Base-by-base conservation (phyloP, 2,329 filamentous ascomycete species). In the Aspergillus japonicus region DNA sequence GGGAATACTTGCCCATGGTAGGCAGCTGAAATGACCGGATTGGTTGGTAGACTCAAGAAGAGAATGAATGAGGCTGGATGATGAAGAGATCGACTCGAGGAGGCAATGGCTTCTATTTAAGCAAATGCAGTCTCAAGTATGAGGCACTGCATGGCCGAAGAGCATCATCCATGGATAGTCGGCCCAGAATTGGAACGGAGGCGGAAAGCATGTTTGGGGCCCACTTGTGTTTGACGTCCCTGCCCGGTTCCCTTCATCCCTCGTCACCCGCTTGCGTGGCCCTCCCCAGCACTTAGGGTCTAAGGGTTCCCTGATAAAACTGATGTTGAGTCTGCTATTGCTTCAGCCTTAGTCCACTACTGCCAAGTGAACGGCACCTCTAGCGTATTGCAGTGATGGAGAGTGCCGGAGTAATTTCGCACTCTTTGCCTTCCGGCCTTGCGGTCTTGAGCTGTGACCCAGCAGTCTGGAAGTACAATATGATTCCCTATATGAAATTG, bases 241-340 rank as follows among this genome's bases (percentile, higher is more conserved):
- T 54, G 39, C 52, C 31, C 33, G 10, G 23, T 26, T 29, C 31
- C 2, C 24, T 26, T 35, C 33, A 31, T 42, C 26, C 24, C 48
- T 57, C 35, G 56, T 52, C 49, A 57, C 49, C 35, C 23, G 31
- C 29, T 52, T 52, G 56, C 56, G 55, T 49, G 55, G 55, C 55
- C 54, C 52, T 23, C 33, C 16, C 16, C 24, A 47, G 39, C 2
- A 31, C 29, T 23, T 16, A 44, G 39, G 39, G 39, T 44, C 39
- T 6, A 44, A 44, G 39, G 16, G 39, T 44, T 44, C 39, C 16
- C 14, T 19, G 39, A 47, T n/a, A 8, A 24, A n/a, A 12, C 11
- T 19, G n/a, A 54, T 23, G 6, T 4, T 19, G 26, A 48, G 6
- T 8, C 6, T n/a, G 42, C 12, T 10, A 10, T 7, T 24, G 14